Evolutionary conservation across 345 rosid species (phyloP).

Genomic region (Ceriops zippeliana): DNA sequence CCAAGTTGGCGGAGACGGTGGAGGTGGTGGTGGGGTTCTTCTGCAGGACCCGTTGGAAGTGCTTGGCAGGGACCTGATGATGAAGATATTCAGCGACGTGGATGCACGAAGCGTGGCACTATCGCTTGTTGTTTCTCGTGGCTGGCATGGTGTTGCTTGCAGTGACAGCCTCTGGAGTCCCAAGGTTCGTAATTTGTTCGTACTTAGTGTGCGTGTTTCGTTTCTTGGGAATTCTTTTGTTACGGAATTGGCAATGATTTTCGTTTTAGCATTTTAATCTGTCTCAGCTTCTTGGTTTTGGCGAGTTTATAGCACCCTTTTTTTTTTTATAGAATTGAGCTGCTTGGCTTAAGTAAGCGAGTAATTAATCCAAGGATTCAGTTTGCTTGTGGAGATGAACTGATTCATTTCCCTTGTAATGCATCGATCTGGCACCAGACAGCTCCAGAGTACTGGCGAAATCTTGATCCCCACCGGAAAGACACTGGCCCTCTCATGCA

Average conservation of each 20-base stretch:
- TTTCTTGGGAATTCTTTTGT: not conserved
- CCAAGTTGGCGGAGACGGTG: not conserved
- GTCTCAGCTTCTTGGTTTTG: too few relatives aligned
- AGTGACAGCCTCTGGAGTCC: slow-evolving; percentile 46
- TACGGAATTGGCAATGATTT: too few relatives aligned
- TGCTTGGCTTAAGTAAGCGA: too few relatives aligned
- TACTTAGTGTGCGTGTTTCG: not conserved
- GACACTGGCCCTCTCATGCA: slow-evolving; percentile 48
- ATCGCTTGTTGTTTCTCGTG: slow-evolving; percentile 47
- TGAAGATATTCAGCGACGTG: slow-evolving; percentile 43
- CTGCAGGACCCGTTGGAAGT: slow-evolving; percentile 42
- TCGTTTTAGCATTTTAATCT: too few relatives aligned
- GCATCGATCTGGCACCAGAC: slow-evolving; percentile 29
- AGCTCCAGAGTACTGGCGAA: slow-evolving; percentile 55
- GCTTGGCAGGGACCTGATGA: slow-evolving; percentile 49
- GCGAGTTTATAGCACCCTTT: too few relatives aligned
- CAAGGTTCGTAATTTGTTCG: slow-evolving; percentile 30
- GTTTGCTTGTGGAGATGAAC: too few relatives aligned
- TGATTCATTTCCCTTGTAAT: not conserved
- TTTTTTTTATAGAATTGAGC: too few relatives aligned
- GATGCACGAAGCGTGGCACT: slow-evolving; percentile 72
- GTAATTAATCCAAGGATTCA: too few relatives aligned
- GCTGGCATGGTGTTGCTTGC: slow-evolving; percentile 52
- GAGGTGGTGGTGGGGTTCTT: slow-evolving; percentile 1
- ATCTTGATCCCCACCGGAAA: slow-evolving; percentile 57